Evolutionary conservation across 192 early-diverging fungal genomes (phyloP).

Genomic region (Chytriomyces sp.): DNA sequence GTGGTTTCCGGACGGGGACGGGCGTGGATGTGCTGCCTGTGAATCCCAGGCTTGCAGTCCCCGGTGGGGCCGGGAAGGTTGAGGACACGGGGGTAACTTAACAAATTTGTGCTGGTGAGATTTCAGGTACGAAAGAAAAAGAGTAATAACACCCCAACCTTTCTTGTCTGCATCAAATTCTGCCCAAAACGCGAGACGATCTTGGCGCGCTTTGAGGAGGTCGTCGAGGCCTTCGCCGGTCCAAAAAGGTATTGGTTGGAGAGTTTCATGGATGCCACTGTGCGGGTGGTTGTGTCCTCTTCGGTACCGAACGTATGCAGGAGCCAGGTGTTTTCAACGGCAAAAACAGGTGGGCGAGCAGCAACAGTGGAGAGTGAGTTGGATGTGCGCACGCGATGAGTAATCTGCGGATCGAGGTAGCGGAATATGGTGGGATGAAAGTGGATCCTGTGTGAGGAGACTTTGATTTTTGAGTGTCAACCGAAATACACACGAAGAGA

Average conservation of each 20-base stretch:
- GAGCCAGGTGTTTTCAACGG: not conserved
- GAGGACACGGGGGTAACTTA: not conserved
- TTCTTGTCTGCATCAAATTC: not conserved
- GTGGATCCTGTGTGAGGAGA: constrained; percentile 1
- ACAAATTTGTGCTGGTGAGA: not conserved
- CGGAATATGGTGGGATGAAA: constrained; percentile 8
- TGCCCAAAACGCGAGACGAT: not conserved
- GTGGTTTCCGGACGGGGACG: not conserved
- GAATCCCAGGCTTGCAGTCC: not conserved
- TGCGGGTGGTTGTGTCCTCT: not conserved
- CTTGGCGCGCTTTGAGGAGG: not conserved
- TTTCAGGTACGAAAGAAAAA: not conserved
- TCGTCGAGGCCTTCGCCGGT: constrained; percentile 3
- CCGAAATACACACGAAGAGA: too few species aligned
- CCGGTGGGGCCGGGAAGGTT: not conserved
- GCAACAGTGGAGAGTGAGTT: not conserved
- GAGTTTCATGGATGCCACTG: not conserved
- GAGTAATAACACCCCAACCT: not conserved
- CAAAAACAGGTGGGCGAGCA: not conserved
- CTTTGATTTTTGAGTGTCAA: not conserved
- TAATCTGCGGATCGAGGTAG: constrained; percentile 14
- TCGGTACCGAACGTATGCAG: not conserved
- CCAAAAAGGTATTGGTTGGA: constrained; percentile 19
- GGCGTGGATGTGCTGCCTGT: not conserved
- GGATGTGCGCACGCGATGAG: not conserved